Base-by-base conservation (phyloP, 73 alveolate species). In the Paramecium sexaurelia region DNA sequence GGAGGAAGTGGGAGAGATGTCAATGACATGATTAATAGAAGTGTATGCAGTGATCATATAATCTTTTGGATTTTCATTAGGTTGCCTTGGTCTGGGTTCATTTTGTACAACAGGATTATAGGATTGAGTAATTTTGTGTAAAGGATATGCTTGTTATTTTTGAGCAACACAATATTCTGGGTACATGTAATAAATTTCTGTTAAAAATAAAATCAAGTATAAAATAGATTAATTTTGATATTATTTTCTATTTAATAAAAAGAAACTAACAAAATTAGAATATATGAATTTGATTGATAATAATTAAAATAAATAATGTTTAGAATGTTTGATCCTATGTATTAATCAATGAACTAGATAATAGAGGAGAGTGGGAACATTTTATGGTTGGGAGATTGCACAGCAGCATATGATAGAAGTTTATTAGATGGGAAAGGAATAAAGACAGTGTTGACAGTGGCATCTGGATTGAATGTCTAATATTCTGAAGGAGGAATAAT, bases 321-420 rank as follows among this genome's bases (percentile, higher is more conserved):
- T 78, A 37, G 90, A 78, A 39, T 78, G 68, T 41, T 78, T 26
- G 90, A 78, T 78, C 45, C 90, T 13, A 24, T 40, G 61, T 88
- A 88, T 69, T 17, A 47, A 69, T 37, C 85, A 55, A 88, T 88
- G 94, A 75, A 88, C 26, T 5, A 36, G 75, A 88, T 88, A 45
- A 19, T 68, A 8, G 94, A 88, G 6, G 94, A 88, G 82, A 82
- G 84, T 91, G 29, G 36, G 1, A 83, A 55, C 36, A 67, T 75
- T 55, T 55, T 91, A 11, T 91, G 86, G 87, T 43, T 91, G 11
- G 95, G 95, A 17, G 95, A 91, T 78, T 91, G 87, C 84, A 84
- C 95, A 83, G 95, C 95, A 13, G 95, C 95, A 19, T 56, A 45
- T 36, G 95, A 91, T 83, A 91, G 73, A 69, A 84, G 41, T 39